Evolutionary conservation across 176 grass and related monocot species (phyloP).

Genomic region (Aegilops umbellulata): DNA sequence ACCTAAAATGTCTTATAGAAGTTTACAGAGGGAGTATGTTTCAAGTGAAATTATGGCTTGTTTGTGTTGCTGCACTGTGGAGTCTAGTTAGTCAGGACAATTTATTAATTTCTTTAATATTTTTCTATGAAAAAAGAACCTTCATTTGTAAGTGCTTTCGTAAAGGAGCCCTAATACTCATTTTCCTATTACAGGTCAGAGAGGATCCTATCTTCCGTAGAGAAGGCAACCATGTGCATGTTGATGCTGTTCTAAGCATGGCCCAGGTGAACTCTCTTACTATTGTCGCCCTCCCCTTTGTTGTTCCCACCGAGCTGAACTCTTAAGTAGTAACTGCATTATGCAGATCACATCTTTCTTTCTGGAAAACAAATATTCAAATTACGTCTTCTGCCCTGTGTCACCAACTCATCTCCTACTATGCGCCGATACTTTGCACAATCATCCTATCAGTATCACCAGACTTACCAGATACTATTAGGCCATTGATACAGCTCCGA

Average conservation of each 20-base stretch:
- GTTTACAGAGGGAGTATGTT: not conserved
- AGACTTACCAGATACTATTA: not conserved
- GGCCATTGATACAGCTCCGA: not conserved
- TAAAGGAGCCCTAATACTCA: conserved; percentile 8
- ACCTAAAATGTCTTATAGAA: too few relatives aligned
- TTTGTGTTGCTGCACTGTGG: not conserved
- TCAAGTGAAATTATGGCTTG: not conserved
- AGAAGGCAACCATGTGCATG: conserved; percentile 89
- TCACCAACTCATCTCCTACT: not conserved
- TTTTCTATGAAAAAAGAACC: not conserved
- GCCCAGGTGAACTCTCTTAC: conserved; percentile 55
- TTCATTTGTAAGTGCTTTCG: not conserved
- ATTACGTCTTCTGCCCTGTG: conserved; percentile 1
- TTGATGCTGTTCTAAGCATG: conserved; percentile 83
- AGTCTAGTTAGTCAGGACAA: not conserved
- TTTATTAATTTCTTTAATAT: not conserved
- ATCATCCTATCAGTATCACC: not conserved
- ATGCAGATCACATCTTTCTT: not conserved
- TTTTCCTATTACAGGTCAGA: conserved; percentile 58
- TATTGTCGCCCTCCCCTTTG: not conserved
- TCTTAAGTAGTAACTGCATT: not conserved
- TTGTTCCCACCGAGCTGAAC: not conserved
- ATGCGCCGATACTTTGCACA: not conserved
- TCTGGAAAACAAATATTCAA: not conserved
- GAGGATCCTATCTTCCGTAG: conserved; percentile 87